Conservation (phyloP, 805 yeast genomes). For the Blastobotrys muscicola region DNA sequence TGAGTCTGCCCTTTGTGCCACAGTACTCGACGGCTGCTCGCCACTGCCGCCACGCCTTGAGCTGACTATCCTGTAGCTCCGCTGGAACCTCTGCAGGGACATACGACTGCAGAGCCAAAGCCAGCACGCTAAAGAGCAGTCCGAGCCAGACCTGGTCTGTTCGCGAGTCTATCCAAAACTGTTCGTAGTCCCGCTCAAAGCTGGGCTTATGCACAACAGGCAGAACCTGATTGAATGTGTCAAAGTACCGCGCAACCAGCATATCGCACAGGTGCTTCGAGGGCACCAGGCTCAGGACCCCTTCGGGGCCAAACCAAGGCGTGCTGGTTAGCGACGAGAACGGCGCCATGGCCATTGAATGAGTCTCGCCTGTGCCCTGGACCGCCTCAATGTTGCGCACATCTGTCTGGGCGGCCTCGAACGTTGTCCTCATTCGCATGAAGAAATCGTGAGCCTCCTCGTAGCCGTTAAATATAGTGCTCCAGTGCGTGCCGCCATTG, state of each 20-base stretch:
- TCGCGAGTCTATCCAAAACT: conserved; percentile 23
- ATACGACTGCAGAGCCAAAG: conserved; percentile 22
- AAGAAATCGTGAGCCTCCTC: conserved; percentile 18
- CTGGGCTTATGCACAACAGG: conserved; percentile 22
- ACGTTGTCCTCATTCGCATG: neutral
- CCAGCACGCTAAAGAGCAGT: conserved; percentile 21
- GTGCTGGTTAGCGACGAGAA: neutral
- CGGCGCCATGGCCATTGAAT: neutral
- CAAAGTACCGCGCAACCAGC: conserved; percentile 22
- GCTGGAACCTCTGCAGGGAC: conserved; percentile 18
- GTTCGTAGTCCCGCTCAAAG: conserved; percentile 20
- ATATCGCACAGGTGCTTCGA: conserved; percentile 16
- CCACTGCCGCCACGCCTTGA: conserved; percentile 21
- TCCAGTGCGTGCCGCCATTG: conserved; percentile 30
- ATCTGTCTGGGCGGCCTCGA: too few relatives aligned
- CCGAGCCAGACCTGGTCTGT: conserved; percentile 24
- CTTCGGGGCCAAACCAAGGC: conserved; percentile 4
- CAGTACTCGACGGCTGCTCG: conserved; percentile 23
- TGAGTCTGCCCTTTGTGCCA: conserved; percentile 21
- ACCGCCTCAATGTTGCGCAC: neutral
- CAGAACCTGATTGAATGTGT: conserved; percentile 19
- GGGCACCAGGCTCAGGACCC: conserved; percentile 21
- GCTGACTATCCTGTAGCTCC: conserved; percentile 9
- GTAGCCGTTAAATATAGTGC: conserved; percentile 23
- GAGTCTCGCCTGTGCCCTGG: neutral